These are phyloP conservation scores for Penicillium simplicissimum DNA, from an alignment of 495 filamentous ascomycete genomes.

Conservation along the genomic window DNA sequence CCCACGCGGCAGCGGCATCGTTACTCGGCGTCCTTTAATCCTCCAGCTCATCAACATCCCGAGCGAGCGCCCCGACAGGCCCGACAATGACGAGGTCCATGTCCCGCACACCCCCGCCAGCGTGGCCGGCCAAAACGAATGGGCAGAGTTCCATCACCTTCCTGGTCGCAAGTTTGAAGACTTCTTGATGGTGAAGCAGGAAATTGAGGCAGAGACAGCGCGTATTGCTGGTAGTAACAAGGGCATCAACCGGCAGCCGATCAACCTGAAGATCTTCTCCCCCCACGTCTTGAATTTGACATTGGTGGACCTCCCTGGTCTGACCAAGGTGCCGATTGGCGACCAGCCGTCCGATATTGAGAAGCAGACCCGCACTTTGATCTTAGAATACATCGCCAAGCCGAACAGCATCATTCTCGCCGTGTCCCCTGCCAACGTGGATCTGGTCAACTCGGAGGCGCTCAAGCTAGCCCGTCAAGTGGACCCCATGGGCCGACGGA, in stretches of 20 bases:
- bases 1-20: slow-evolving; percentile 93
- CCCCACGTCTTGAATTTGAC: slow-evolving; percentile 96
- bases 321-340: slow-evolving; percentile 98
- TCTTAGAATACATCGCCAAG: slow-evolving; percentile 98
- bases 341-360: slow-evolving; percentile 98
- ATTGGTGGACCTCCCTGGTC: slow-evolving; percentile 89
- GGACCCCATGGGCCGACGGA: slow-evolving; percentile 89
- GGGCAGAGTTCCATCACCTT: slow-evolving; percentile 96
- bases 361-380: slow-evolving; percentile 96
- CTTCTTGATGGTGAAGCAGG: slow-evolving; percentile 88
- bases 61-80: slow-evolving; percentile 68
- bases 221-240: slow-evolving; percentile 97
- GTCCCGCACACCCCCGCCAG: slow-evolving; percentile 68
- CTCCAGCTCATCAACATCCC: slow-evolving; percentile 98
- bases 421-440: slow-evolving; percentile 96
- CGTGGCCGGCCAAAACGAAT: slow-evolving; percentile 75
- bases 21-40: slow-evolving; percentile 90
- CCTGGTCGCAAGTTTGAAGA: slow-evolving; percentile 88
- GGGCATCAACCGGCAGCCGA: slow-evolving; percentile 95
- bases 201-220: slow-evolving; percentile 96
- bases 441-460: slow-evolving; percentile 97
- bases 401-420: slow-evolving; percentile 98
- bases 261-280: slow-evolving; percentile 98
- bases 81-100: slow-evolving; percentile 64
- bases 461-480: slow-evolving; percentile 97